Base-by-base conservation (phyloP, 371 early-diverging fungal genomes). In the Mortierella sp. region DNA sequence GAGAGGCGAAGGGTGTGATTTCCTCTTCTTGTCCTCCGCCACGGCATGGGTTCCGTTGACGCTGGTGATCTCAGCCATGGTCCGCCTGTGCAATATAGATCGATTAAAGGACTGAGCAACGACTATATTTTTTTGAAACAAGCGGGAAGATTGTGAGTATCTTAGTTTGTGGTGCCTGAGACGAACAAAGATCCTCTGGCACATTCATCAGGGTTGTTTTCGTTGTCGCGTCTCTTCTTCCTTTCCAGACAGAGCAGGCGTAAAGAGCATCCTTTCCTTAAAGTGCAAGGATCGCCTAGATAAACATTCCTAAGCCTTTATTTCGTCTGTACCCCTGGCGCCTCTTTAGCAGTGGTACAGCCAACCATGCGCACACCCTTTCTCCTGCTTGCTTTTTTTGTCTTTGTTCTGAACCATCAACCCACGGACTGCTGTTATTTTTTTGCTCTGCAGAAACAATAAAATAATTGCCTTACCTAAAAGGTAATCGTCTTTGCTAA, bases 1-100 rank as follows among this genome's bases (percentile, higher is more conserved):
- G 42, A 80, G 45, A 13, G 84, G 84, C 21, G 84, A 83, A 13
- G 84, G 75, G 9, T 80, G 84, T 74, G 84, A 84, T 75, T 80
- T 80, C 47, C 84, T 80, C 52, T 84, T 84, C 52, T 76, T 73
- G 50, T 79, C 79, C 24, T 48, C 76, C 24, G 63, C 79, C 5
- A 57, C 24, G 24, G 78, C 24, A 31, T 82, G 72, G 19, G 38
- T 16, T 44, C 82, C 82, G 45, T 82, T 82, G 38, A 68, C 57
- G 31, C 47, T 76, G 44, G 52, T 48, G 31, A 28, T 72, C 45
- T 82, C 78, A 2, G 70, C 78, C 82, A 82, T 75, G 42, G 47
- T 70, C 38, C 38, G 57, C 24, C 54, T 38, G 81, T 70, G 60
- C 44, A 54, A 45, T 14, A 26, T 70, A 26, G 21, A 70, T 76